These are phyloP conservation scores for Xerocomellus dryophilus DNA, from an alignment of 768 basidiomycete species.

Conservation along the genomic window DNA sequence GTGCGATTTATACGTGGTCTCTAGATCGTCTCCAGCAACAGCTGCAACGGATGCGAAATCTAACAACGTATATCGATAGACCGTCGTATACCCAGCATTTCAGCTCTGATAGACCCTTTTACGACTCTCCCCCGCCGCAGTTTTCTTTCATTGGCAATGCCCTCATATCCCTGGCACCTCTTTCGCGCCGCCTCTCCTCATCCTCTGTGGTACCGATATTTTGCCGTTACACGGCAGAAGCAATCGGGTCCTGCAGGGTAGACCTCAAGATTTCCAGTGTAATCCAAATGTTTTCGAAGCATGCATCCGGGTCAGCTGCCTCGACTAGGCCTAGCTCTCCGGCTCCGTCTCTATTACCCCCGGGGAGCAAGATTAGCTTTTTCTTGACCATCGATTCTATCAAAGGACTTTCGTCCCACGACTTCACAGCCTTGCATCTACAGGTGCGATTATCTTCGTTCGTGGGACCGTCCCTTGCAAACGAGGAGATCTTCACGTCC, in stretches of 20 bases:
- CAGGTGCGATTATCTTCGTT: conserved; percentile 89
- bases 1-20: conserved; percentile 90
- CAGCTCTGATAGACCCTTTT: conserved; percentile 90
- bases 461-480: conserved; percentile 61
- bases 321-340: conserved; percentile 79
- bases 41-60: conserved; percentile 88
- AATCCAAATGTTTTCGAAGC: conserved; percentile 52
- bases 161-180: conserved; percentile 73
- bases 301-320: conserved; percentile 56
- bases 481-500: conserved; percentile 85
- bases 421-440: conserved; percentile 81
- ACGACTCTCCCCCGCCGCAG: conserved; percentile 79
- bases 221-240: conserved; percentile 91
- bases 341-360: conserved; percentile 58
- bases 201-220: conserved; percentile 83
- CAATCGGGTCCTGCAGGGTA: conserved; percentile 91
- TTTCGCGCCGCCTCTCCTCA: conserved; percentile 73
- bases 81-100: conserved; percentile 95
- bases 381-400: conserved; percentile 83
- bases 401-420: conserved; percentile 85
- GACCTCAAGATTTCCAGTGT: conserved; percentile 79
- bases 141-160: conserved; percentile 94
- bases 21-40: conserved; percentile 85
- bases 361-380: conserved; percentile 81
- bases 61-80: conserved; percentile 84